phyloP scores from a whole-genome alignment of 2,329 filamentous ascomycete species.

The Calonectria crousiana region DNA sequence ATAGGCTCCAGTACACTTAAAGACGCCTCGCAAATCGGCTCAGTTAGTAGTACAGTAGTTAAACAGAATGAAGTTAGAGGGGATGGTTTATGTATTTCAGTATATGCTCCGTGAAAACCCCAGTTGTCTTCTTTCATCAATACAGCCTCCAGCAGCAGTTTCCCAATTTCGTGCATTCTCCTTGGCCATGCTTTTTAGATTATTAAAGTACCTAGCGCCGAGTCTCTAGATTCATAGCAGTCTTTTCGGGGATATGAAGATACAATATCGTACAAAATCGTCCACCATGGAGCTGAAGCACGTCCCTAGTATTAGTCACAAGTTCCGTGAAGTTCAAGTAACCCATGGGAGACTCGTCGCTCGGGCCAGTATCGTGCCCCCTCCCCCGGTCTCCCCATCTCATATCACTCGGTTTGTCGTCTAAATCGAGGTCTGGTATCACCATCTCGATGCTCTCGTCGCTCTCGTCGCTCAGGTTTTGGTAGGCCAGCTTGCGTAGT shows the following conservation, averaged over 20 bases:
- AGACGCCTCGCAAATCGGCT: neutral
- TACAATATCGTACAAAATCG: slow-evolving; percentile 6
- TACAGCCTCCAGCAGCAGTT: neutral
- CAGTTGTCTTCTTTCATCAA: neutral
- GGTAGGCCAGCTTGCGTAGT: slow-evolving; percentile 40
- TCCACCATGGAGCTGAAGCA: slow-evolving; percentile 8
- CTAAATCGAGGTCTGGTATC: neutral
- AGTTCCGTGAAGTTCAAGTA: neutral
- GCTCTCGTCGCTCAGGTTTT: neutral
- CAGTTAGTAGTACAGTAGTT: neutral
- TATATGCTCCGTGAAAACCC: neutral
- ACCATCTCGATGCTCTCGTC: neutral
- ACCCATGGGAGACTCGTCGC: neutral
- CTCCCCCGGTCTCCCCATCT: neutral
- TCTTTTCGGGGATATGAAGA: neutral
- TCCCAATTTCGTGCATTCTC: neutral
- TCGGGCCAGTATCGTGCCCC: neutral
- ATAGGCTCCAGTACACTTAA: neutral
- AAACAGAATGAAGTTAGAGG: neutral
- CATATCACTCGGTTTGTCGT: neutral
- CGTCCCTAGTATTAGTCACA: slow-evolving; percentile 1
- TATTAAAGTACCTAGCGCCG: neutral
- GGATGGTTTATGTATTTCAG: slow-evolving; percentile 13
- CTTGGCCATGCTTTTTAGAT: neutral
- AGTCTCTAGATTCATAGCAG: neutral